A percentile compares a stretch with the other conserved stretches of the same genome.
Conservation (phyloP, 1,284 basidiomycete species). For the Ustilago bromivora region DNA sequence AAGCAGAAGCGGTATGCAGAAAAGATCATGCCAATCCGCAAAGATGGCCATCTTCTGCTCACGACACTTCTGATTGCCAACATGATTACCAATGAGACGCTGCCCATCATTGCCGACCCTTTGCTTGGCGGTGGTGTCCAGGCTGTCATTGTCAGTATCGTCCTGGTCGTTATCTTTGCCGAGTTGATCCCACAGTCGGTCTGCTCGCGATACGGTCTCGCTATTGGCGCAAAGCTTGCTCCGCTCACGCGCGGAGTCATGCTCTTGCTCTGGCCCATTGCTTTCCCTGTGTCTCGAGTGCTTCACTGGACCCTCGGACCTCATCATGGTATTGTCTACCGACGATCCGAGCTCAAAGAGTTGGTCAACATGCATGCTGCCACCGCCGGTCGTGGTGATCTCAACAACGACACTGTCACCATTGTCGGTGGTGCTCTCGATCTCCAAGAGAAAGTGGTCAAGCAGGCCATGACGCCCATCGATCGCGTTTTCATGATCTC, state of each 20-base stretch:
- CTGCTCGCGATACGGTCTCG: constrained; percentile 69
- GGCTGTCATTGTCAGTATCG: constrained; percentile 72
- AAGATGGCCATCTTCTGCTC: constrained; percentile 71
- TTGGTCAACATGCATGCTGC: constrained; percentile 79
- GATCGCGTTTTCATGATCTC: constrained; percentile 79
- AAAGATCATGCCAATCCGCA: constrained; percentile 85
- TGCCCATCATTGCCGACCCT: constrained; percentile 89
- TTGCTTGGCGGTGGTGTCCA: constrained; percentile 85
- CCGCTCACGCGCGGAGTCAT: constrained; percentile 66
- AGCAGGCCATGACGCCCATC: constrained; percentile 84
- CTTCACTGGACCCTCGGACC: constrained; percentile 68
- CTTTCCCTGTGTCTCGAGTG: constrained; percentile 69
- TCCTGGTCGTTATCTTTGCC: constrained; percentile 76
- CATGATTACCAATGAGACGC: constrained; percentile 72
- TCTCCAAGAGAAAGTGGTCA: constrained; percentile 78
- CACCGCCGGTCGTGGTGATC: constrained; percentile 74
- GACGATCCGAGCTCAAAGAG: constrained; percentile 76
- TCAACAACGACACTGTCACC: constrained; percentile 79
- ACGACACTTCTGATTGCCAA: constrained; percentile 69
- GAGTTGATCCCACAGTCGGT: constrained; percentile 85
- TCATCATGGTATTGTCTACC: constrained; percentile 68
- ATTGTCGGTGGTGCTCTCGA: constrained; percentile 82
- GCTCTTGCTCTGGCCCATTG: constrained; percentile 67
- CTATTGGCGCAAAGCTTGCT: constrained; percentile 68
- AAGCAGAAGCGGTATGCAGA: constrained; percentile 83